These are phyloP conservation scores for Tetradesmus obliquus DNA, from an alignment of 139 green algal genomes.

Conservation along the genomic window DNA sequence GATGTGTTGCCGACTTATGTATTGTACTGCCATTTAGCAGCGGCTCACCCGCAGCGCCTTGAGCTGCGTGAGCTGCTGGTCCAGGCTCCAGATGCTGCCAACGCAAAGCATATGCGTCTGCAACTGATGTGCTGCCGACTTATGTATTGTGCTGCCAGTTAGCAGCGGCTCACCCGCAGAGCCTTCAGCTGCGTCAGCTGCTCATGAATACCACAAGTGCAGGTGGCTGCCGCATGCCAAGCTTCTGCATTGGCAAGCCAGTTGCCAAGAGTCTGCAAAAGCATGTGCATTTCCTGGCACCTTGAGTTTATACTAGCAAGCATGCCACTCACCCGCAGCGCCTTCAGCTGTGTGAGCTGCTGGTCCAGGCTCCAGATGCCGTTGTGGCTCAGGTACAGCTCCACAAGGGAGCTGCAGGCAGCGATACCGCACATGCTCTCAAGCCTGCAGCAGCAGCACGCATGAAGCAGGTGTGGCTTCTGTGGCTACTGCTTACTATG, in stretches of 20 bases:
- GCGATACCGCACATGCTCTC: constrained; percentile 84
- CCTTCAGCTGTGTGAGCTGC: constrained; percentile 39
- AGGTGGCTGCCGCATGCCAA: no score
- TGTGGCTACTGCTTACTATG: not conserved
- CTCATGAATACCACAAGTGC: no score
- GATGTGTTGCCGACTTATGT: no score
- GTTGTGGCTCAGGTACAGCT: constrained; percentile 96
- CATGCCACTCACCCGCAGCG: constrained; percentile 57
- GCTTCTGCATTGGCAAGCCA: no score
- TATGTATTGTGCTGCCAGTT: no score
- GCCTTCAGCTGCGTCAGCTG: no score
- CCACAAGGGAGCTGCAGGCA: constrained; percentile 74
- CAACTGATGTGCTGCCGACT: no score
- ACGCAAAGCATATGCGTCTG: no score
- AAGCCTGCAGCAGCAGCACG: constrained; percentile 65
- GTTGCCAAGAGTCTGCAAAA: not conserved
- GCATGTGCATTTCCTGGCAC: not conserved
- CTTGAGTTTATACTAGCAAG: not conserved
- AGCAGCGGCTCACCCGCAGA: constrained; percentile 52
- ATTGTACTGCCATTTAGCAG: no score
- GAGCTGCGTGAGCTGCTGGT: no score
- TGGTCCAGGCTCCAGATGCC: constrained; percentile 78
- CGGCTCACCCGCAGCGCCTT: constrained; percentile 52
- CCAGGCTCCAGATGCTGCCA: no score
- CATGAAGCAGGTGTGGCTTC: not conserved